Conservation (phyloP, 257 asterid genomes). For the Buddleja alternifolia region DNA sequence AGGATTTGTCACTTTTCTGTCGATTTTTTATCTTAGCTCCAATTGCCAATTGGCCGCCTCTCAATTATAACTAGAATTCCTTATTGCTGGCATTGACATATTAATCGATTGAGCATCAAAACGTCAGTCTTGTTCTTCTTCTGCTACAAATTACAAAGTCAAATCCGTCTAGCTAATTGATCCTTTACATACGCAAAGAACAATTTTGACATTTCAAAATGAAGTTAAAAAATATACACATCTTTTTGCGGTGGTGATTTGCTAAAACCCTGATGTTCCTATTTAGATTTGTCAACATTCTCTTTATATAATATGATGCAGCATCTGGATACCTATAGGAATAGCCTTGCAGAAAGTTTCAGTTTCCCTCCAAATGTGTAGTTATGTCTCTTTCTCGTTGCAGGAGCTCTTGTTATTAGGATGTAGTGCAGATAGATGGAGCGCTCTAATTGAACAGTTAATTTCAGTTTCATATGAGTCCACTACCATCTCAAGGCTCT, state of each 20-base stretch:
- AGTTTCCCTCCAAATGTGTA: conserved; percentile 18
- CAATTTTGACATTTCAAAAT: not conserved
- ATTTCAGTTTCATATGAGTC: conserved; percentile 54
- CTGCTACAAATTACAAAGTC: not conserved
- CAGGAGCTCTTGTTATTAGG: conserved; percentile 84
- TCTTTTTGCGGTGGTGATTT: not conserved
- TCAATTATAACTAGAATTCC: not conserved
- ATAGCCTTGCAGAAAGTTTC: conserved; percentile 10
- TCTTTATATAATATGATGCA: not conserved
- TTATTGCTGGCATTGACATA: not conserved
- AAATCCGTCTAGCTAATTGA: not conserved
- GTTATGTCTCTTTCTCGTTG: conserved; percentile 7
- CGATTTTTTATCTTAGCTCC: not conserved
- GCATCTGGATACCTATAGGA: conserved; percentile 2
- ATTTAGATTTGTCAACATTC: not conserved
- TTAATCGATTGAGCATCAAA: not conserved
- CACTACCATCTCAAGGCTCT: conserved; percentile 50
- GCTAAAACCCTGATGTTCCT: not conserved
- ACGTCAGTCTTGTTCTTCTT: not conserved
- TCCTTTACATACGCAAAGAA: not conserved
- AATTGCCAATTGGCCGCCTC: too few relatives aligned
- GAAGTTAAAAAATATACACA: not conserved
- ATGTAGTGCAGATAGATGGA: conserved; percentile 66
- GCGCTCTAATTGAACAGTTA: conserved; percentile 47
- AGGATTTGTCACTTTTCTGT: not conserved